Evolutionary conservation across 2,329 filamentous ascomycete genomes (phyloP), one percentile per base, ranked within the genome.

Genomic region (Basipetospora sp.): DNA sequence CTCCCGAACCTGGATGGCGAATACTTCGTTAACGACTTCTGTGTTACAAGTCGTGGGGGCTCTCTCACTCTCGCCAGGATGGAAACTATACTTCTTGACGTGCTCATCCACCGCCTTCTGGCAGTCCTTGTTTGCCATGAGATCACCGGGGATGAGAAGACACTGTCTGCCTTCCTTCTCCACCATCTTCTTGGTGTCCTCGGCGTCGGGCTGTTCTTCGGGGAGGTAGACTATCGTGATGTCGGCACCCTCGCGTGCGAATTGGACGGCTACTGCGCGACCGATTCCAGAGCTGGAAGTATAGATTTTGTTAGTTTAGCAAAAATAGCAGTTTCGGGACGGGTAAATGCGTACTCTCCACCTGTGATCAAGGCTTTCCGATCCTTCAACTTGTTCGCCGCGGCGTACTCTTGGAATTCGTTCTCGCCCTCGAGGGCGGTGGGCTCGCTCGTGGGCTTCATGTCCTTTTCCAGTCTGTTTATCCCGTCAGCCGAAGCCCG

Each of bases 181-280:
- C 1, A 87, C 79, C 29, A 69, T 58, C 50, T 67, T 69, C 62
- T 80, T 81, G 16, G 83, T 88, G 45, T 82, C 70, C 46, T 80
- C 65, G 0, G 83, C 83, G 48, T 88, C 84, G 32, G 73, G 62
- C 52, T 88, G 74, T 55, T 92, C 84, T 25, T 80, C 71, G 0
- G 78, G 74, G 1, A 86, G 65, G 49, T 90, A 84, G 4, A 72
- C 71, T 45, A 90, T 85, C 41, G 80, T 64, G 36, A 69, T 73
- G 44, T 81, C 74, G 11, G 80, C 81, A 5, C 82, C 84, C 56
- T 90, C 84, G 67, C 84, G 79, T 28, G 82, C 82, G 48, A 79
- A 90, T 1, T 90, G 64, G 13, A 88, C 67, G 2, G 83, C 80
- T 1, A 77, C 72, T 1, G 83, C 76, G 27, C 80, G 74, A 5